phyloP scores from a whole-genome alignment of 1,284 basidiomycete genomes.

The Cutaneotrichosporon daszewskae region DNA sequence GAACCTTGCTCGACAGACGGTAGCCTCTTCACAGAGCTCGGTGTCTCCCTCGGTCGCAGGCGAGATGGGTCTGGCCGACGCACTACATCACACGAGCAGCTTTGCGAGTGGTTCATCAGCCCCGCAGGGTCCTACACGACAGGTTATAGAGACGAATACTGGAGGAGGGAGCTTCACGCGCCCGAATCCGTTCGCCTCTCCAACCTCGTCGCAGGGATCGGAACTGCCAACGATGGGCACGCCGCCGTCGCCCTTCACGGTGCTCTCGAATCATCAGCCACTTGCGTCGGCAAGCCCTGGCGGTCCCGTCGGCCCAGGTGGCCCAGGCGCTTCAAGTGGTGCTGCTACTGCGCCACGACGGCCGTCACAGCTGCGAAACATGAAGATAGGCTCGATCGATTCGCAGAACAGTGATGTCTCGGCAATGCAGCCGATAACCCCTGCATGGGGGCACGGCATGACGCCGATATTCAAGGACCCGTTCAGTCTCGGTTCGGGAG shows the following conservation, averaged over 20 bases:
- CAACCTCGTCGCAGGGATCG: constrained; percentile 4
- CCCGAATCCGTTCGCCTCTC: constrained; percentile 8
- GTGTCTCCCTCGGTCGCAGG: background rate
- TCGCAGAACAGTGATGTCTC: constrained; percentile 23
- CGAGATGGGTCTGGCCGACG: constrained; percentile 25
- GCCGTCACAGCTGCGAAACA: constrained; percentile 44
- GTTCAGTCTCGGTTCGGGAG: constrained; percentile 17
- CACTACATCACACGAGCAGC: constrained; percentile 24
- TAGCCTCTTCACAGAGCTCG: background rate
- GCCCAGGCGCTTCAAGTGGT: too few relatives aligned
- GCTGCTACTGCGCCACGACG: constrained; percentile 35
- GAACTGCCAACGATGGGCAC: constrained; percentile 7
- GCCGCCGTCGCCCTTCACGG: constrained; percentile 34
- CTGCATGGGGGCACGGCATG: constrained; percentile 28
- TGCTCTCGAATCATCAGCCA: constrained; percentile 27
- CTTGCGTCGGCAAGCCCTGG: too few relatives aligned
- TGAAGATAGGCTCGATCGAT: constrained; percentile 36
- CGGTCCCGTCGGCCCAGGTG: too few relatives aligned
- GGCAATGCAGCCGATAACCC: constrained; percentile 28
- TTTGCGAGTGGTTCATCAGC: constrained; percentile 8
- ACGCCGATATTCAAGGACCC: constrained; percentile 40
- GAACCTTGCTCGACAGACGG: constrained; percentile 28
- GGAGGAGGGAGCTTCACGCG: constrained; percentile 3
- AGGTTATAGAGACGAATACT: background rate
- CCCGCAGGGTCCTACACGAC: background rate